Conservation (phyloP, 371 early-diverging fungal genomes). For the Syncephalis fuscata region DNA sequence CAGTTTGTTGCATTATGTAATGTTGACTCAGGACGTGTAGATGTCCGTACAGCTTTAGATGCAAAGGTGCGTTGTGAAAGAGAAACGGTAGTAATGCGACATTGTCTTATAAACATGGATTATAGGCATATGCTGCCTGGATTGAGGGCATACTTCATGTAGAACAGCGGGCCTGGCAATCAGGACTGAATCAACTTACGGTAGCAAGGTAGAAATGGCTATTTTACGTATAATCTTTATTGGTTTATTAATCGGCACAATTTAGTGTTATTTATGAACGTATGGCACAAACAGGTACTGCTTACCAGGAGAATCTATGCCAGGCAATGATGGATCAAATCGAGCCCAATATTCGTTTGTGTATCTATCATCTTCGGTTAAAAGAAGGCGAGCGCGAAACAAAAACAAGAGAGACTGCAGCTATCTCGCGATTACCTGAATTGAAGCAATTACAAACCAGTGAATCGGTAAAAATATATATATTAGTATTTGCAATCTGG, state of each 20-base stretch:
- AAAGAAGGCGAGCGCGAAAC: slow-evolving; percentile 7
- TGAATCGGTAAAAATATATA: no score
- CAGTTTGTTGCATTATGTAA: slow-evolving; percentile 28
- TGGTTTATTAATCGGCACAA: background rate
- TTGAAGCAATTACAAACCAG: no score
- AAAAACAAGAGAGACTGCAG: no score
- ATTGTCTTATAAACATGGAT: background rate
- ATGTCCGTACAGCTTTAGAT: slow-evolving; percentile 33
- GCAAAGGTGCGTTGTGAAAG: slow-evolving; percentile 33
- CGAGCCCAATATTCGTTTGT: slow-evolving; percentile 68
- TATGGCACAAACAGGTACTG: slow-evolving; percentile 26
- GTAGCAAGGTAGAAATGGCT: slow-evolving; percentile 26
- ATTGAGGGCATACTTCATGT: slow-evolving; percentile 49
- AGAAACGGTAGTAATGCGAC: no score
- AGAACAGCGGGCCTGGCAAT: slow-evolving; percentile 53
- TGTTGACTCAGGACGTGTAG: slow-evolving; percentile 24
- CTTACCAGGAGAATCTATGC: slow-evolving; percentile 44
- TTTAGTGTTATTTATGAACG: slow-evolving; percentile 45
- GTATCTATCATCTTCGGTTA: slow-evolving; percentile 50
- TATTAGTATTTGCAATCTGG: no score
- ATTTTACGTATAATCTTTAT: background rate
- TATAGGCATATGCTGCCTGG: slow-evolving; percentile 45
- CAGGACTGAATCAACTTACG: slow-evolving; percentile 40
- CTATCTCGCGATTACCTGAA: no score
- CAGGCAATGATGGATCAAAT: slow-evolving; percentile 55